These are phyloP conservation scores for Phyllosticta citribraziliensis DNA, from an alignment of 2,329 filamentous ascomycete species.

Conservation along the genomic window DNA sequence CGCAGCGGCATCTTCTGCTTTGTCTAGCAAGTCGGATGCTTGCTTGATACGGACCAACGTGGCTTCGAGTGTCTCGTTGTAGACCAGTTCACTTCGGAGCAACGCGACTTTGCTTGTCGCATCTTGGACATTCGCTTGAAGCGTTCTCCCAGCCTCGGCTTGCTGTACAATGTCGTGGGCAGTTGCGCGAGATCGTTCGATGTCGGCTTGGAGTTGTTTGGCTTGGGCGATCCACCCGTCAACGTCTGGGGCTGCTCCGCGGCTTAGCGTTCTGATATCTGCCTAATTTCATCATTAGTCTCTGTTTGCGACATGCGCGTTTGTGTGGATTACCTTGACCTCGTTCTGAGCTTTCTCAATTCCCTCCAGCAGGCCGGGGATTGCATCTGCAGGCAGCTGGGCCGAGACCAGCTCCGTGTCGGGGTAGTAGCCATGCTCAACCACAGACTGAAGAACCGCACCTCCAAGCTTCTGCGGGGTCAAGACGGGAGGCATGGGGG, in stretches of 20 bases:
- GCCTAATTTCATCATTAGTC: slow-evolving; percentile 33
- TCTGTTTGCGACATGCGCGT: slow-evolving; percentile 15
- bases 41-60: slow-evolving; percentile 42
- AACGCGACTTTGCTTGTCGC: slow-evolving; percentile 44
- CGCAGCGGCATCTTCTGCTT: slow-evolving; percentile 35
- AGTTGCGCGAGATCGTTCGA: slow-evolving; percentile 66
- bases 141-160: slow-evolving; percentile 57
- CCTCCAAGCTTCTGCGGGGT: slow-evolving; percentile 39
- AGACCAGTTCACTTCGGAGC: slow-evolving; percentile 49
- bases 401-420: slow-evolving; percentile 47
- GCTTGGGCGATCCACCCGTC: slow-evolving; percentile 80
- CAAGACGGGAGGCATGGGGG: slow-evolving; percentile 15
- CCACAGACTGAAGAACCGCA: slow-evolving; percentile 52
- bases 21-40: slow-evolving; percentile 40
- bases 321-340: slow-evolving; percentile 37
- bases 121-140: slow-evolving; percentile 56
- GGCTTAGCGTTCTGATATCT: slow-evolving; percentile 67
- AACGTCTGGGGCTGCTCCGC: slow-evolving; percentile 67
- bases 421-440: slow-evolving; percentile 47
- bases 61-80: slow-evolving; percentile 44
- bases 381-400: slow-evolving; percentile 37
- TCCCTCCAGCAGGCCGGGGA: slow-evolving; percentile 41
- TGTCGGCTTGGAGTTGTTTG: slow-evolving; percentile 74
- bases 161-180: slow-evolving; percentile 73
- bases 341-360: slow-evolving; percentile 43